A percentile compares a stretch with the other conserved stretches of the same genome.
Conservation (phyloP, 2,329 filamentous ascomycete genomes). For the Periglandula ipomoeae region DNA sequence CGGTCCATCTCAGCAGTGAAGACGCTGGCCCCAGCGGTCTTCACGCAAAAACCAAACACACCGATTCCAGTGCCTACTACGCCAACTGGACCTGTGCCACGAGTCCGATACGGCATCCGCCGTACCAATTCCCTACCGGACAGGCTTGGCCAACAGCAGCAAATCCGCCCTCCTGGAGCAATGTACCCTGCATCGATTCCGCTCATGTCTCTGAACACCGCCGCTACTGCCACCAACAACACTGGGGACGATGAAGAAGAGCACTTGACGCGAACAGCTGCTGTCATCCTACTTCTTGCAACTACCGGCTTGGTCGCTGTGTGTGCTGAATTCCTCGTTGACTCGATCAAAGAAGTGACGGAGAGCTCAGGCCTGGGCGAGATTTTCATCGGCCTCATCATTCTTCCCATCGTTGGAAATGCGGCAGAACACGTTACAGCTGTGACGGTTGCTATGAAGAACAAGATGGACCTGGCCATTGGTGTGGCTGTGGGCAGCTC, state of each 20-base stretch:
- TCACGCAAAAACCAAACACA: conserved; percentile 37
- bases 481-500: conserved; percentile 62
- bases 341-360: conserved; percentile 56
- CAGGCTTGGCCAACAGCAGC: conserved; percentile 41
- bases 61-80: conserved; percentile 15
- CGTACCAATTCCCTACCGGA: conserved; percentile 68
- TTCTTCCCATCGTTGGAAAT: conserved; percentile 65
- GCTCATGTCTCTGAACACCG: conserved; percentile 23
- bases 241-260: conserved; percentile 28
- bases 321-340: conserved; percentile 63
- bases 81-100: conserved; percentile 39
- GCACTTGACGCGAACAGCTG: conserved; percentile 44
- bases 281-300: conserved; percentile 52
- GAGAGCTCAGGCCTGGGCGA: conserved; percentile 47
- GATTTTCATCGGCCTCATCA: conserved; percentile 62
- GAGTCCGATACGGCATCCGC: conserved; percentile 55
- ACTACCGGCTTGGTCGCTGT: conserved; percentile 57
- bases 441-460: conserved; percentile 61
- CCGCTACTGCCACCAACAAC: conserved; percentile 18
- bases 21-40: conserved; percentile 63
- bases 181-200: conserved; percentile 40
- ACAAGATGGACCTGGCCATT: conserved; percentile 69
- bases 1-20: conserved; percentile 52
- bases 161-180: conserved; percentile 38
- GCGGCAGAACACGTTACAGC: conserved; percentile 66